These are phyloP conservation scores for Stagonosporopsis cucurbitacearum DNA, from an alignment of 2,329 filamentous ascomycete genomes.

Conservation along the genomic window DNA sequence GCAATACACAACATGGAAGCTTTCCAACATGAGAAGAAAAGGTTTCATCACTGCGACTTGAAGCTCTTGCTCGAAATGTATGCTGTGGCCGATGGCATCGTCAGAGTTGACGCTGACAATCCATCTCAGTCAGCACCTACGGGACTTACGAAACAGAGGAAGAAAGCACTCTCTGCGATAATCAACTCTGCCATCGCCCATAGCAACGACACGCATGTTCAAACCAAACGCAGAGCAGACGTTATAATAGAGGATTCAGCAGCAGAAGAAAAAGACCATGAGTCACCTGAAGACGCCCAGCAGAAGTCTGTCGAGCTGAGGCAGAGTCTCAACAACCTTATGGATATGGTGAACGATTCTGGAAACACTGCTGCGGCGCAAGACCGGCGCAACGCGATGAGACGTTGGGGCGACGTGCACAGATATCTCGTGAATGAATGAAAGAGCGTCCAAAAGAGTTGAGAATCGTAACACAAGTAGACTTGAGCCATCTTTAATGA, in stretches of 20 bases:
- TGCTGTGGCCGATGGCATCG: no score
- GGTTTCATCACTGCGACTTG: slow-evolving; percentile 17
- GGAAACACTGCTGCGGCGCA: background rate
- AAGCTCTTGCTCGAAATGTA: background rate
- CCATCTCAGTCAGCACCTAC: background rate
- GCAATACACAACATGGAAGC: slow-evolving; percentile 29
- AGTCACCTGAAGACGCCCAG: background rate
- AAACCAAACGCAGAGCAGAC: background rate
- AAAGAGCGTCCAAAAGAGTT: background rate
- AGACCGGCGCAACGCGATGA: background rate
- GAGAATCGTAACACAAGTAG: background rate
- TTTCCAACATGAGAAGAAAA: slow-evolving; percentile 31
- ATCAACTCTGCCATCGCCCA: background rate
- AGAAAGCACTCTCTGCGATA: background rate
- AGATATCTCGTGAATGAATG: background rate
- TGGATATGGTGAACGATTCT: background rate
- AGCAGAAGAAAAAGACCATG: no score
- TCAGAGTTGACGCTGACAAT: background rate
- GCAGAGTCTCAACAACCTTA: background rate
- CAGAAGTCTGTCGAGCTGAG: background rate
- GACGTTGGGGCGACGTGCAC: background rate
- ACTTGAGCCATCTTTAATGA: background rate
- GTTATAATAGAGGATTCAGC: background rate
- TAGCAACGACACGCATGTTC: background rate
- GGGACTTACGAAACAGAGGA: background rate